Evolutionary conservation across 257 asterid species (phyloP).

Genomic region (Gentiana macrophylla): DNA sequence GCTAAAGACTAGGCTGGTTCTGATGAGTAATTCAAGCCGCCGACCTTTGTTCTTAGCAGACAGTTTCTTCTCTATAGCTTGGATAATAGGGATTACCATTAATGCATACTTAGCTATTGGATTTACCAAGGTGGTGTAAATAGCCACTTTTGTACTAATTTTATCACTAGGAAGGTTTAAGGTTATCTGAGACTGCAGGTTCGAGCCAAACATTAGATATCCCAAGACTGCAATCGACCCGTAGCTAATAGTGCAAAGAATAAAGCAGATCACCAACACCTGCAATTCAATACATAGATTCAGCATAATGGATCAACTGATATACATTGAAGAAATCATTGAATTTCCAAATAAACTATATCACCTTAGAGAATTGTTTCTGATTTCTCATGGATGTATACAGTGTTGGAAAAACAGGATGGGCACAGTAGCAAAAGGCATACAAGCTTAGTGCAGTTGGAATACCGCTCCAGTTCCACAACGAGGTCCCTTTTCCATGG

Average conservation of each 20-base stretch:
- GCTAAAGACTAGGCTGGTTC: conserved; percentile 48
- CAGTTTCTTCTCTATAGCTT: conserved; percentile 35
- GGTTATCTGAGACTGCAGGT: conserved; percentile 57
- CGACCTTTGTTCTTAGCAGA: conserved; percentile 14
- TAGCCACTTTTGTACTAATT: conserved; percentile 59
- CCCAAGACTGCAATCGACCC: conserved; percentile 66
- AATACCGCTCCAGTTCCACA: conserved; percentile 35
- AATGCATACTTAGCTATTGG: conserved; percentile 77
- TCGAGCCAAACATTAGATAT: conserved; percentile 66
- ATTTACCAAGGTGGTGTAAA: conserved; percentile 66
- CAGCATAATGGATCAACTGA: background rate
- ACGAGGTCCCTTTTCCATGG: conserved; percentile 27
- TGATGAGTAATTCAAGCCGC: conserved; percentile 23
- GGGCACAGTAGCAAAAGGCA: conserved; percentile 88
- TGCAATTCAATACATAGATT: conserved; percentile 19
- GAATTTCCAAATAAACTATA: background rate
- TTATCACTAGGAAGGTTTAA: conserved; percentile 51
- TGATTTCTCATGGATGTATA: conserved; percentile 76
- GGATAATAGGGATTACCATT: conserved; percentile 52
- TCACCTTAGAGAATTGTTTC: conserved; percentile 74
- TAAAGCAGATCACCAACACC: conserved; percentile 67
- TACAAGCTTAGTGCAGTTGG: conserved; percentile 74
- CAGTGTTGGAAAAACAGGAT: conserved; percentile 85
- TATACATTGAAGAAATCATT: too few relatives aligned
- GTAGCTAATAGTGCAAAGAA: conserved; percentile 46